Percentiles rank a stretch among this genome's conserved stretches.
These are phyloP conservation scores for Talaromyces sp. DNA, from an alignment of 2,329 filamentous ascomycete genomes.

Conservation along the genomic window DNA sequence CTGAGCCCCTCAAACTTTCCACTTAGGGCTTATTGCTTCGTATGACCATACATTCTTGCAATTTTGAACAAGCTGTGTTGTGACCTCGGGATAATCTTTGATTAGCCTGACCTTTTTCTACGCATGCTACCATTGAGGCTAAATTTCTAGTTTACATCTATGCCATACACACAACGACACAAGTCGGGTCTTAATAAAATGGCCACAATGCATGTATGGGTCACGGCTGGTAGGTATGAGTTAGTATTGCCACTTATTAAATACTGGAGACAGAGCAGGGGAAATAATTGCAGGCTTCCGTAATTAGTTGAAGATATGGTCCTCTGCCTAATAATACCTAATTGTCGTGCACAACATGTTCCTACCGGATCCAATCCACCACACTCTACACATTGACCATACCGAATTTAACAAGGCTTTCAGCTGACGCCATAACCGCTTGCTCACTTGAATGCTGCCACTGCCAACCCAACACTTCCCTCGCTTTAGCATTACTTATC, in stretches of 20 bases:
- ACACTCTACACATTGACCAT: neutral
- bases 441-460: conserved; percentile 16
- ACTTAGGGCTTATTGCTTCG: neutral
- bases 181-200: no score
- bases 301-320: neutral
- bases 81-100: neutral
- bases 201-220: no score
- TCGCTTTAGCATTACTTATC: conserved; percentile 15
- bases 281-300: neutral
- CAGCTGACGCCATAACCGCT: conserved; percentile 13
- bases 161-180: no score
- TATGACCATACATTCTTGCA: neutral
- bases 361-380: neutral
- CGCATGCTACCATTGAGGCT: no score
- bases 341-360: neutral
- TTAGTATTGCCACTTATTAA: no score
- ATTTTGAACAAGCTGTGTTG: neutral
- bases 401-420: conserved; percentile 5
- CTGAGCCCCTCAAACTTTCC: neutral
- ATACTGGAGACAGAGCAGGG: neutral
- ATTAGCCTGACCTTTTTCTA: neutral
- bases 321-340: neutral
- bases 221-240: no score
- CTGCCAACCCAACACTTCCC: conserved; percentile 17
- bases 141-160: no score